These are phyloP conservation scores for Ophiostoma perfectum DNA, from an alignment of 2,329 filamentous ascomycete genomes.

Conservation along the genomic window DNA sequence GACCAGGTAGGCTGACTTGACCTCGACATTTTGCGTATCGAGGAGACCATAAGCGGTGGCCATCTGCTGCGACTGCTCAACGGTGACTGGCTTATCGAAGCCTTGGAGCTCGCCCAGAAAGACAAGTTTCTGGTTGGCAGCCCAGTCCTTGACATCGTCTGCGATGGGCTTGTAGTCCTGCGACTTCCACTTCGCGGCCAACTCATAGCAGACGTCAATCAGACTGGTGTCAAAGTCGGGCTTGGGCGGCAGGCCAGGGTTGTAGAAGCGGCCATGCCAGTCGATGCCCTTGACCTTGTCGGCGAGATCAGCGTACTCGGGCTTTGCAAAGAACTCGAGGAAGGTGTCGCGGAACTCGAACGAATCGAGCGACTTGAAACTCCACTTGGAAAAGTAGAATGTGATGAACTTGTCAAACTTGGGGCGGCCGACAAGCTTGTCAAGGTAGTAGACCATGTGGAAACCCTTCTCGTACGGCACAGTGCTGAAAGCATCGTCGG, in stretches of 20 bases:
- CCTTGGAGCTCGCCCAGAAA: slow-evolving; percentile 77
- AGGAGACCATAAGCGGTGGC: slow-evolving; percentile 68
- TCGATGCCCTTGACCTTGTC: slow-evolving; percentile 68
- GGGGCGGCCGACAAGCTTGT: slow-evolving; percentile 75
- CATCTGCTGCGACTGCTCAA: slow-evolving; percentile 63
- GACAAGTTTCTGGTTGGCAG: slow-evolving; percentile 83
- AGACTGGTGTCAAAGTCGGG: slow-evolving; percentile 85
- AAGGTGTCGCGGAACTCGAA: slow-evolving; percentile 91
- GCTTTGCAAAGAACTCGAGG: slow-evolving; percentile 69
- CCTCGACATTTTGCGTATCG: slow-evolving; percentile 77
- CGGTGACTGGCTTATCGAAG: slow-evolving; percentile 57
- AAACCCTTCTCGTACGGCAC: slow-evolving; percentile 97
- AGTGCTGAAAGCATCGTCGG: slow-evolving; percentile 89
- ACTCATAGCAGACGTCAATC: slow-evolving; percentile 75
- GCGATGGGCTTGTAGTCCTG: slow-evolving; percentile 55
- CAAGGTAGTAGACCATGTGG: slow-evolving; percentile 85
- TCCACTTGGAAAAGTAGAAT: slow-evolving; percentile 84
- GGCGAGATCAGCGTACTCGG: slow-evolving; percentile 57
- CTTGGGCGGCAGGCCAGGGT: slow-evolving; percentile 82
- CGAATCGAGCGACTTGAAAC: slow-evolving; percentile 81
- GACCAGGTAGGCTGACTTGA: slow-evolving; percentile 73
- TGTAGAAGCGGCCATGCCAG: slow-evolving; percentile 87
- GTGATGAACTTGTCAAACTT: slow-evolving; percentile 95
- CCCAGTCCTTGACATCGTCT: slow-evolving; percentile 67
- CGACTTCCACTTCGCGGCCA: slow-evolving; percentile 73